Evolutionary conservation across 208 protist genomes (phyloP), one percentile per base, ranked within the genome.

Genomic region (Porcisia hertigi): DNA sequence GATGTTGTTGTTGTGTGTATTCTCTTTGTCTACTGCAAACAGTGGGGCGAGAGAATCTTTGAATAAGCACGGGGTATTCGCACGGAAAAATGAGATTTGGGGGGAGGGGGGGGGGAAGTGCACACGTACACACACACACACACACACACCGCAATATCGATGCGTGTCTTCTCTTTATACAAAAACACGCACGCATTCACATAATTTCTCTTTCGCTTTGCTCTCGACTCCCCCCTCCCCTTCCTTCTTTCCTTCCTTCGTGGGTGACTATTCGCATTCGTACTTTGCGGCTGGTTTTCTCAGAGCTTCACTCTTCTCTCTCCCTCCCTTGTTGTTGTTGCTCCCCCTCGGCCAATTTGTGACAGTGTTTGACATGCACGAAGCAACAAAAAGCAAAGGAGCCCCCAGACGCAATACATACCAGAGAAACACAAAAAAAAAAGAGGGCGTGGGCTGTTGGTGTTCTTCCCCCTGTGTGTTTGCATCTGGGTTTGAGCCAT

Each of bases 331-430:
- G 11, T 5, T 30, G 30, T 30, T 0, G 30, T 30, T n/a, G n/a
- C n/a, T 30, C 30, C 30, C 30, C 30, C 30, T 30, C 30, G 30
- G 30, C 0, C 30, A 30, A 30, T 30, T 30, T 30, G 30, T 12
- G 47, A 14, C 47, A 14, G 47, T 12, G 47, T 52, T 52, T 52
- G 5, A 5, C 47, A 52, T 52, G 0, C 8, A 52, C 5, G 47
- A 52, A 52, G 11, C 47, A 52, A 52, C 11, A 52, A 52, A 52
- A 5, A 52, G 11, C 8, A 52, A 52, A 52, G 5, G 47, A 52
- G 47, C 5, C 47, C 47, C 8, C 47, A 71, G 73, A 83, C 64
- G 43, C 20, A 81, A 63, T 57, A 72, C 23, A 59, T 23, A 18
- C 4, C 23, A 30, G 30, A 0, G 52, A 12, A 23, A 47, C 34